Evolutionary conservation across 1,139 yeast genomes (phyloP), one percentile per base, ranked within the genome.

Genomic region (Candida smagusa): DNA sequence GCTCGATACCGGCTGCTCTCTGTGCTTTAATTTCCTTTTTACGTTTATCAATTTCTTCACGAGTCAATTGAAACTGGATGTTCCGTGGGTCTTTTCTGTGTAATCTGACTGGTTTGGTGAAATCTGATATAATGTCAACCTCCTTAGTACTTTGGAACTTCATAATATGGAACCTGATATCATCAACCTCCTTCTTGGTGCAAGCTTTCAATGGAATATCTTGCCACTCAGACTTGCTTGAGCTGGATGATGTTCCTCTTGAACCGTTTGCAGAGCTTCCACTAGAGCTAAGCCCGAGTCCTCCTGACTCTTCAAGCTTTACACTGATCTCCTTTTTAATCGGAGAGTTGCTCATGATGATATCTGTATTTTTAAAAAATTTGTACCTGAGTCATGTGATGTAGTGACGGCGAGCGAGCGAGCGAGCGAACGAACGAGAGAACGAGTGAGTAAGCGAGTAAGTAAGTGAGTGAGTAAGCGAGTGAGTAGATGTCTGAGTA

Each of bases 31-130:
- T 77, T 34, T 77, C 84, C 47, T 73, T 72, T 39, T 67, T 79
- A 59, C 70, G 76, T 59, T 65, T 76, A 52, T 67, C 90, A 39
- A 77, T 64, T 47, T 81, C 87, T 48, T 75, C 68, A 46, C 82
- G 55, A 2, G 84, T 83, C 49, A 86, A 65, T 60, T 87, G 96
- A 54, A 85, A 86, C 56, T 87, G 96, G 57, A 90, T 69, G 55
- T 87, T 87, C 50, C 89, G 76, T 1, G 97, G 96, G 59, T 90
- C 97, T 56, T 90, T 89, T 49, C 97, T 74, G 58, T 89, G 96
- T 53, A 90, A 68, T 48, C 96, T 69, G 12, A 90, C 84, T 0
- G 98, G 98, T 42, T 77, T 75, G 36, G 79, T 81, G 58, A 90
- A 90, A 46, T 81, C 81, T 27, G 70, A 68, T 23, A 69, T 65